These are phyloP conservation scores for Geotrichum histeridarum DNA, from an alignment of 1,139 yeast genomes.

Conservation along the genomic window DNA sequence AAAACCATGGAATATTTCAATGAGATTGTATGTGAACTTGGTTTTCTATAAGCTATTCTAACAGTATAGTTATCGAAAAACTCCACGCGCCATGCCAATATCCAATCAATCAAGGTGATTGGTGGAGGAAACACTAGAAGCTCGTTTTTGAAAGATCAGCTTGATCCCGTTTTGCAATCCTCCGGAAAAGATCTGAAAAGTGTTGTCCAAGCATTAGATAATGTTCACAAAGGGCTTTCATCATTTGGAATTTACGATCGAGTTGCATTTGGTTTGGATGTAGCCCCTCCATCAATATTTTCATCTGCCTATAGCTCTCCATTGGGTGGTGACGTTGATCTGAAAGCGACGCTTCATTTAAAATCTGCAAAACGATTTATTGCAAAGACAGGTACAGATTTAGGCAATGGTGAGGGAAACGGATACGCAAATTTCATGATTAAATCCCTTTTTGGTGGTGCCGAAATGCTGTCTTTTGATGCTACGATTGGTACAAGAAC, in stretches of 20 bases:
- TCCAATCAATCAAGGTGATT: slow-evolving; percentile 48
- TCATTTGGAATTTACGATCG: slow-evolving; percentile 45
- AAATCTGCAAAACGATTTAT: slow-evolving; percentile 44
- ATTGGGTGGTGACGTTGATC: slow-evolving; percentile 17
- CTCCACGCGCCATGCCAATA: slow-evolving; percentile 28
- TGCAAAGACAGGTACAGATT: slow-evolving; percentile 86
- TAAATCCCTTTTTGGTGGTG: slow-evolving; percentile 82
- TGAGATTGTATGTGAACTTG: slow-evolving; percentile 4
- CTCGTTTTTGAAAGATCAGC: slow-evolving; percentile 49
- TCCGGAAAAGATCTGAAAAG: slow-evolving; percentile 28
- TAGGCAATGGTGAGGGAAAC: slow-evolving; percentile 94
- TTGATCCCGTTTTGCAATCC: slow-evolving; percentile 48
- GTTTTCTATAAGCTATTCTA: not conserved
- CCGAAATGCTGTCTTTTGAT: slow-evolving; percentile 71
- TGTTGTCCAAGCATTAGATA: slow-evolving; percentile 33
- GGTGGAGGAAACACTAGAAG: slow-evolving; percentile 53
- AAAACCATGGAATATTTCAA: slow-evolving; percentile 16
- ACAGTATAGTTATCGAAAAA: slow-evolving; percentile 20
- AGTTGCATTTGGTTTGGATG: slow-evolving; percentile 43
- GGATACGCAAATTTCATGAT: slow-evolving; percentile 72
- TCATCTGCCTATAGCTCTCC: slow-evolving; percentile 19
- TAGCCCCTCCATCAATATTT: slow-evolving; percentile 21
- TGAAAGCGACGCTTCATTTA: slow-evolving; percentile 26
- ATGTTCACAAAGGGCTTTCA: slow-evolving; percentile 31
- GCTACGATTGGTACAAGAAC: slow-evolving; percentile 81